A percentile compares a stretch with the other conserved stretches of the same genome.
phyloP scores from a whole-genome alignment of 129 eudicot species.

The Centrapalus pauciflorus region DNA sequence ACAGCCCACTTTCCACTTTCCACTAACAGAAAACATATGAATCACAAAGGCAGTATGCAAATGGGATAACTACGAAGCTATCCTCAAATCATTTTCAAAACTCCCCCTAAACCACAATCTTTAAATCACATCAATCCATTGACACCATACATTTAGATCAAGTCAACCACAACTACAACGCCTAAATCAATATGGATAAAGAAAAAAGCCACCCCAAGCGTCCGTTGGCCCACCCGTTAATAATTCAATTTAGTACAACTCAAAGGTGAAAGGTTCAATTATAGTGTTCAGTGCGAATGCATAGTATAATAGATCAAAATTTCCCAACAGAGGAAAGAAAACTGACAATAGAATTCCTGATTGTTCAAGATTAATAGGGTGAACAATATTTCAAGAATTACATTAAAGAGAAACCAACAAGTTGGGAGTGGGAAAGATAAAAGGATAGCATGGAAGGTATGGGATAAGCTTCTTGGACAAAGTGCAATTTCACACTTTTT shows the following conservation, averaged over 20 bases:
- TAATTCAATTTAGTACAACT: conserved; percentile 2
- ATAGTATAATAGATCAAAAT: background rate
- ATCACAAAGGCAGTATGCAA: conserved; percentile 9
- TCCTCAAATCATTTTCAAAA: conserved; percentile 10
- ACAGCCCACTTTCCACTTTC: conserved; percentile 26
- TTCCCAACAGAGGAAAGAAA: no score
- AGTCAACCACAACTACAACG: no score
- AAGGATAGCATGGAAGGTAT: conserved; percentile 35
- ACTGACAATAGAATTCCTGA: background rate
- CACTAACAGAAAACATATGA: conserved; percentile 14
- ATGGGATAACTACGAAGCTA: conserved; percentile 22
- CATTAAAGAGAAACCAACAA: conserved; percentile 34
- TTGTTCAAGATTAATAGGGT: background rate
- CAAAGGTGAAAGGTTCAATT: background rate
- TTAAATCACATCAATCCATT: background rate
- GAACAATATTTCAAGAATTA: conserved; percentile 11
- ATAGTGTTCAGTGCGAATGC: no score
- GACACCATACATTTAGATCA: conserved; percentile 12
- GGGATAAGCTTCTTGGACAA: conserved; percentile 45
- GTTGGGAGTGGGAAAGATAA: conserved; percentile 32
- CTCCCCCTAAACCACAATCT: conserved; percentile 10
- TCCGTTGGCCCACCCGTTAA: conserved; percentile 9
- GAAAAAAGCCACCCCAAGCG: conserved; percentile 2
- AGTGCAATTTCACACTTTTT: conserved; percentile 39
- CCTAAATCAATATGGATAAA: conserved; percentile 2